phyloP scores from a whole-genome alignment of 805 yeast species.

The Hanseniaspora nectarophila region DNA sequence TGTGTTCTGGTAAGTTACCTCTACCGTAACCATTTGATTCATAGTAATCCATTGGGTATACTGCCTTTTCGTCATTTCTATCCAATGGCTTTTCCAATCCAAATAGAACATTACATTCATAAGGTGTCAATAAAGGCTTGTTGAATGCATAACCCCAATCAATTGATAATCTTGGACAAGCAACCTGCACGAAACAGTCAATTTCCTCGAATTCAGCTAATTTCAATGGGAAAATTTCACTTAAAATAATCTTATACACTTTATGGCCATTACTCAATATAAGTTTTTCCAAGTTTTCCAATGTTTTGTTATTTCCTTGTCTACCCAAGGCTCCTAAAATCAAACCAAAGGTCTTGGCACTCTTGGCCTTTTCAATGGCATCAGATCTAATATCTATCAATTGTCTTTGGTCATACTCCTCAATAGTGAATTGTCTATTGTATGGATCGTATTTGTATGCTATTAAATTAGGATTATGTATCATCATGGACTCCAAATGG shows the following conservation, averaged over 20 bases:
- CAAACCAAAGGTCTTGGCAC: slow-evolving; percentile 61
- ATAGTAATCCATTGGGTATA: slow-evolving; percentile 94
- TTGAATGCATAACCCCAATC: slow-evolving; percentile 98
- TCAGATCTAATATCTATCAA: slow-evolving; percentile 59
- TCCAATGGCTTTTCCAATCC: slow-evolving; percentile 56
- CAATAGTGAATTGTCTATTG: slow-evolving; percentile 78
- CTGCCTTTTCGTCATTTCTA: slow-evolving; percentile 30
- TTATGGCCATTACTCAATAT: slow-evolving; percentile 46
- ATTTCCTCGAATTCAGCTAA: slow-evolving; percentile 83
- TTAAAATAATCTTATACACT: slow-evolving; percentile 69
- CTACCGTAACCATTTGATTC: slow-evolving; percentile 83
- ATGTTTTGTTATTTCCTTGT: slow-evolving; percentile 78
- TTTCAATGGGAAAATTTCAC: slow-evolving; percentile 89
- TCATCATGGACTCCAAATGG: slow-evolving; percentile 92
- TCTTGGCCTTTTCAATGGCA: slow-evolving; percentile 54
- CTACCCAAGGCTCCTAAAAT: slow-evolving; percentile 90
- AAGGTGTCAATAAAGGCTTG: slow-evolving; percentile 85
- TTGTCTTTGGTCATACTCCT: slow-evolving; percentile 76
- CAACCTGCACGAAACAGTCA: slow-evolving; percentile 93
- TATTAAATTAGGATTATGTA: slow-evolving; percentile 84
- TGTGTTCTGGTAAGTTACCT: slow-evolving; percentile 53
- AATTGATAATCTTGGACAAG: slow-evolving; percentile 89
- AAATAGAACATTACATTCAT: slow-evolving; percentile 86
- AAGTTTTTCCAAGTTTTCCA: slow-evolving; percentile 49
- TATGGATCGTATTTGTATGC: slow-evolving; percentile 95